phyloP scores from a whole-genome alignment of 2,329 filamentous ascomycete genomes.

The Pezicula neosporulosa region DNA sequence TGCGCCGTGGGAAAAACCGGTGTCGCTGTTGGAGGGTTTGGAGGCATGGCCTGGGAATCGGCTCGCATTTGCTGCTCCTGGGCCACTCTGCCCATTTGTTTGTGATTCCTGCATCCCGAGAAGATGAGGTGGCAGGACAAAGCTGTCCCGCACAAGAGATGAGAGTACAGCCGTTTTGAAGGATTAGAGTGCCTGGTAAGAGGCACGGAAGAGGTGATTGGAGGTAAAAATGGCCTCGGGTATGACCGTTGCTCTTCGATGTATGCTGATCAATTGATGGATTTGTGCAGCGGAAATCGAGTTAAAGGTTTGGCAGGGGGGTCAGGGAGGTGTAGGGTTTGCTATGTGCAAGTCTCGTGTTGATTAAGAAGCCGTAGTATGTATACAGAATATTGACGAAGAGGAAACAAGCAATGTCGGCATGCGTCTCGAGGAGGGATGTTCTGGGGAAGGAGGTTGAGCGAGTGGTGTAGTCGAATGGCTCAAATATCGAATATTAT shows the following conservation, averaged over 20 bases:
- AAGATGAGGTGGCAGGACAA: slow-evolving; percentile 79
- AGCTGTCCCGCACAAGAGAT: slow-evolving; percentile 74
- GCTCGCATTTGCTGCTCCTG: slow-evolving; percentile 48
- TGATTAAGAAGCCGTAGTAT: slow-evolving; percentile 1
- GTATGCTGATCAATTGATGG: slow-evolving; percentile 8
- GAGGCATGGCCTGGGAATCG: slow-evolving; percentile 70
- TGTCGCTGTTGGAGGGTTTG: slow-evolving; percentile 80
- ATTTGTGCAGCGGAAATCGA: background rate
- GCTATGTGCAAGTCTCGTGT: background rate
- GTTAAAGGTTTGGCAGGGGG: background rate
- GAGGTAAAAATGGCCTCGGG: slow-evolving; percentile 7
- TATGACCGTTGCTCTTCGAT: background rate
- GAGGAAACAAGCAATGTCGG: background rate
- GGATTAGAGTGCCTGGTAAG: slow-evolving; percentile 42
- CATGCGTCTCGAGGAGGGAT: background rate
- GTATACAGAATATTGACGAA: background rate
- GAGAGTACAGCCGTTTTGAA: slow-evolving; percentile 82
- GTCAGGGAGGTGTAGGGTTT: background rate
- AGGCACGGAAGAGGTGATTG: slow-evolving; percentile 30
- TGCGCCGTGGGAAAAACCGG: slow-evolving; percentile 88
- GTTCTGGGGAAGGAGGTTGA: background rate
- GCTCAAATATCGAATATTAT: background rate
- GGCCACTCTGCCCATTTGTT: slow-evolving; percentile 55
- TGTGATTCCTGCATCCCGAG: slow-evolving; percentile 91
- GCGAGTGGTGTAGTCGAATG: background rate